These are phyloP conservation scores for Penicillium decumbens DNA, from an alignment of 2,329 filamentous ascomycete species.

Conservation along the genomic window DNA sequence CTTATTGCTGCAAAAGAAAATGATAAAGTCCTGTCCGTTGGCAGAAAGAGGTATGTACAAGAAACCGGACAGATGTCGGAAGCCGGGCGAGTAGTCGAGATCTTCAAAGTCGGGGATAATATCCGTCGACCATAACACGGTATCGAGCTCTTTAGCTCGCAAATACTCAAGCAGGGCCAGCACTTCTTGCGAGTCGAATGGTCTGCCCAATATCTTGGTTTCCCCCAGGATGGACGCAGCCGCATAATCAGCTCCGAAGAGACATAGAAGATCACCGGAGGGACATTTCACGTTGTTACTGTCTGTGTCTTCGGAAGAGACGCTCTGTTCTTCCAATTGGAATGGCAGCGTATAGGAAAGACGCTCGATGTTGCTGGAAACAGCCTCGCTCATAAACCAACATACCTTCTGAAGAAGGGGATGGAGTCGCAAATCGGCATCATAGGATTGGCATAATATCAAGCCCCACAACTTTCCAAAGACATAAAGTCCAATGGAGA, in stretches of 20 bases:
- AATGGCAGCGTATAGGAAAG: constrained; percentile 76
- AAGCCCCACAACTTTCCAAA: constrained; percentile 83
- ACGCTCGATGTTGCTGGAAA: constrained; percentile 78
- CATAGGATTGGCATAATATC: constrained; percentile 79
- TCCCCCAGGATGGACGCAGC: constrained; percentile 75
- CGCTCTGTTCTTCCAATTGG: constrained; percentile 74
- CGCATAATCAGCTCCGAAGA: constrained; percentile 82
- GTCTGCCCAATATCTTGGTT: constrained; percentile 72
- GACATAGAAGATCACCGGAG: constrained; percentile 71
- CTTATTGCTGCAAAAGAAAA: constrained; percentile 71
- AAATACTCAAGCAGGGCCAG: constrained; percentile 79
- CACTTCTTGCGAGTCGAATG: constrained; percentile 73
- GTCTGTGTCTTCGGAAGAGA: constrained; percentile 66
- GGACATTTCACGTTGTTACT: constrained; percentile 74
- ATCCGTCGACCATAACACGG: constrained; percentile 71
- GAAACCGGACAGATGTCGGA: constrained; percentile 68
- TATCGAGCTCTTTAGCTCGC: constrained; percentile 65
- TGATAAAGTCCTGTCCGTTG: constrained; percentile 74
- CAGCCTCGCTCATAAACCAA: constrained; percentile 75
- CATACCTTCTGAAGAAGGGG: constrained; percentile 89
- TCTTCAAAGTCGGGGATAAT: constrained; percentile 72
- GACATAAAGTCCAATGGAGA: constrained; percentile 86
- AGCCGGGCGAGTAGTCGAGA: constrained; percentile 71
- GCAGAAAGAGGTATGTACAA: constrained; percentile 73
- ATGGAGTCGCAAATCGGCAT: constrained; percentile 72